Conservation (phyloP, 2,329 filamentous ascomycete genomes). For the Chaetomiaceae sp. region DNA sequence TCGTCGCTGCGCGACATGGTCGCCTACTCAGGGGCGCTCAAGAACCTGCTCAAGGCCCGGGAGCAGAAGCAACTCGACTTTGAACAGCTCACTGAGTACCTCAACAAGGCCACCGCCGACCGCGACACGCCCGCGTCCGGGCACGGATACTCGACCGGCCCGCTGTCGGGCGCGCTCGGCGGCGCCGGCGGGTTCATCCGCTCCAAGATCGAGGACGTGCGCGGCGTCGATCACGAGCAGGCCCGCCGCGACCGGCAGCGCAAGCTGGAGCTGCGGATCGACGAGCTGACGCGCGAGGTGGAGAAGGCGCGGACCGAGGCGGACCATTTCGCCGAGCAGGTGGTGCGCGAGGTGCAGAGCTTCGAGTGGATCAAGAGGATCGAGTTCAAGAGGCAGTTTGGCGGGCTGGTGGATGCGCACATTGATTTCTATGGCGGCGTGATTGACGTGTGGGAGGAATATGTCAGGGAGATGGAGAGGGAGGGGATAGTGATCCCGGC, state of each 20-base stretch:
- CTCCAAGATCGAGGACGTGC: slow-evolving; percentile 92
- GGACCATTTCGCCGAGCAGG: slow-evolving; percentile 94
- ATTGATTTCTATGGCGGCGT: slow-evolving; percentile 80
- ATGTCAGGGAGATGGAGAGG: slow-evolving; percentile 82
- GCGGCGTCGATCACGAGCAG: slow-evolving; percentile 94
- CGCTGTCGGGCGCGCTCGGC: slow-evolving; percentile 43
- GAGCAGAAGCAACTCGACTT: slow-evolving; percentile 98
- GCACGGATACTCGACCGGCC: slow-evolving; percentile 2
- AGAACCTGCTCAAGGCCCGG: slow-evolving; percentile 81
- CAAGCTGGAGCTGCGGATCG: slow-evolving; percentile 87
- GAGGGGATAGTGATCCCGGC: slow-evolving; percentile 42
- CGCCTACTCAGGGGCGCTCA: slow-evolving; percentile 82
- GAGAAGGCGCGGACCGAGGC: slow-evolving; percentile 81
- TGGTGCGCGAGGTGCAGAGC: slow-evolving; percentile 85
- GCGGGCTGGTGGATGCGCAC: slow-evolving; percentile 77
- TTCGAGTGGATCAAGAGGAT: slow-evolving; percentile 95
- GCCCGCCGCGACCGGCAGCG: slow-evolving; percentile 79
- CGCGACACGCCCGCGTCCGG: slow-evolving; percentile 64
- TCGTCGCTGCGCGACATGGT: slow-evolving; percentile 93
- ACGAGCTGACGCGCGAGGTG: slow-evolving; percentile 83
- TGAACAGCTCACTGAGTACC: slow-evolving; percentile 91
- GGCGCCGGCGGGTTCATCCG: slow-evolving; percentile 84
- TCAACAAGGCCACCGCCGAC: slow-evolving; percentile 83
- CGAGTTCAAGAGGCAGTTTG: slow-evolving; percentile 86
- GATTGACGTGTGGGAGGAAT: slow-evolving; percentile 80